Conservation (phyloP, 208 protist genomes). For the Borovskyia barvae region DNA sequence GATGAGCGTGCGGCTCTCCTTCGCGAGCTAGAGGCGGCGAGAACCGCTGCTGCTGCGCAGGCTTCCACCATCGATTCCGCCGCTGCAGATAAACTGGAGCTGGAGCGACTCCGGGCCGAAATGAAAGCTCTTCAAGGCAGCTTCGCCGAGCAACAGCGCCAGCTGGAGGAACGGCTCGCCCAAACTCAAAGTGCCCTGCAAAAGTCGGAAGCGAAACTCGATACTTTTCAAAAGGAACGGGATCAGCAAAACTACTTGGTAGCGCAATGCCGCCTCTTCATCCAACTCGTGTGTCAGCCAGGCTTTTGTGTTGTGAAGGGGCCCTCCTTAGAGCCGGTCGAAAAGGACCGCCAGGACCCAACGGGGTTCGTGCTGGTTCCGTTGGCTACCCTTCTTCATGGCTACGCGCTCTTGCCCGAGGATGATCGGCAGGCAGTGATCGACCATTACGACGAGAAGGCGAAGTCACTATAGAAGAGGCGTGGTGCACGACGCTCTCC, state of each 20-base stretch:
- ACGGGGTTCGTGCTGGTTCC: conserved; percentile 84
- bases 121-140: conserved; percentile 17
- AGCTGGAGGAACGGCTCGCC: conserved; percentile 32
- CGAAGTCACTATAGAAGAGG: conserved; percentile 4
- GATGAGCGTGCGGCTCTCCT: conserved; percentile 1
- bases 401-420: conserved; percentile 71
- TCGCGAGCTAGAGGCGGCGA: neutral
- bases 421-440: conserved; percentile 66
- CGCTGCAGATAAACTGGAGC: neutral
- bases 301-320: conserved; percentile 85
- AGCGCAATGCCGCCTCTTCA: conserved; percentile 73
- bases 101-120: conserved; percentile 10
- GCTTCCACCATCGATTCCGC: neutral
- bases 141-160: conserved; percentile 22
- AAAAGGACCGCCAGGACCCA: conserved; percentile 57
- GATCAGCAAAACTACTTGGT: conserved; percentile 45
- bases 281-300: conserved; percentile 77
- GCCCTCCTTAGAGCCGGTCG: conserved; percentile 66
- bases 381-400: conserved; percentile 69
- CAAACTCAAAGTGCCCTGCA: conserved; percentile 25
- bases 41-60: neutral
- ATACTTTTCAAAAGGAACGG: conserved; percentile 13
- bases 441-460: conserved; percentile 52
- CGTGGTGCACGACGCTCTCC: neutral
- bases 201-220: conserved; percentile 7